Base-by-base conservation (phyloP, 2,329 filamentous ascomycete species). In the Aspergillus sp. region DNA sequence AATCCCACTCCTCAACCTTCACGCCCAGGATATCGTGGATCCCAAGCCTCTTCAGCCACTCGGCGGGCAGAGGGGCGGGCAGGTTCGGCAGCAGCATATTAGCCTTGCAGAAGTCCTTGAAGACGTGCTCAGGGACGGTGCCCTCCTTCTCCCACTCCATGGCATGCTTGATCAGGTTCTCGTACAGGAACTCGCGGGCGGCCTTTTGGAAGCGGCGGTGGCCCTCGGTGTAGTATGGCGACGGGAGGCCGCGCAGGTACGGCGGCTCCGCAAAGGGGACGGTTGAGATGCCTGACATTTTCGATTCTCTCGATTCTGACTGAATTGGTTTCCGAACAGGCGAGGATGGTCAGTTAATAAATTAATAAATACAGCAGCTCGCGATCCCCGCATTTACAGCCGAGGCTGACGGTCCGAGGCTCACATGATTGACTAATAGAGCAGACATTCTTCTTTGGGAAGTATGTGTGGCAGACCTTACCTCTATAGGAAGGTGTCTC, bases 191-290 rank as follows among this genome's bases (percentile, higher is more conserved):
- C 5, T 79, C 81, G 36, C 87, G 85, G 68, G 86, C 87, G 61
- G 82, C 83, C 69, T 85, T 84, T 70, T 92, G 89, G 79, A 86
- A 90, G 67, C 75, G 77, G 13, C 79, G 77, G 69, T 91, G 88
- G 4, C 85, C 84, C 3, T 82, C 78, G 22, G 82, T 86, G 76
- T 89, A 89, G 76, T 90, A 89, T 12, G 89, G 85, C 0, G 86
- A 89, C 0, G 89, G 89, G 3, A 90, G 78, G 52, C 88, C 88
- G 64, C 79, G 80, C 47, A 91, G 80, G 76, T 87, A 91, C 1
- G 88, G 83, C 1, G 89, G 89, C 65, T 92, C 89, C 5, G 87
- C 86, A 75, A 91, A 90, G 50, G 89, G 89, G 24, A 89, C 71
- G 34, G 56, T 51, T 22, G 55, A 56, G 12, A 56, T 43, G 17